Percentiles rank a stretch among this genome's conserved stretches.
phyloP scores from a whole-genome alignment of 306 rosid genomes.

The Heteromeles arbutifolia region DNA sequence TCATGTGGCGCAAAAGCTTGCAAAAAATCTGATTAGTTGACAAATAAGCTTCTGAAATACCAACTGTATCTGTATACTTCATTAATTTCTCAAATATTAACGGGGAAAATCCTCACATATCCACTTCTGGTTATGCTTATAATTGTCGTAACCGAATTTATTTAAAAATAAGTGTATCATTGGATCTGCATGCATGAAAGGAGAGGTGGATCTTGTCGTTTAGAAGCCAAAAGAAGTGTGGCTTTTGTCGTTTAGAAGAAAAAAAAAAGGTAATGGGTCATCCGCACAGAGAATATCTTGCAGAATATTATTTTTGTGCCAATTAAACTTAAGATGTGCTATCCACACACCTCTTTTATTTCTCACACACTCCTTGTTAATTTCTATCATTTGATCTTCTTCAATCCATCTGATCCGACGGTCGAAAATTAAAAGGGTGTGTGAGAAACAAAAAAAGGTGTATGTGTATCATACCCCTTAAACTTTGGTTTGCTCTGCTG shows the following conservation, averaged over 20 bases:
- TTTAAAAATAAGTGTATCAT: not conserved
- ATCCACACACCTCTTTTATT: no score
- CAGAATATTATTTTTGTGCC: slow-evolving; percentile 12
- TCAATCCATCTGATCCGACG: no score
- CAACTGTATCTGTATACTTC: not conserved
- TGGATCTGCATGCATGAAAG: not conserved
- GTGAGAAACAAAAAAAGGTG: rapidly evolving
- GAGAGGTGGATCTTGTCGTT: slow-evolving; percentile 3
- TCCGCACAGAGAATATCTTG: not conserved
- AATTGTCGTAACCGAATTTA: not conserved
- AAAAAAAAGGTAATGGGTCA: not conserved
- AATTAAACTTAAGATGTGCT: not conserved
- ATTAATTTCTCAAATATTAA: not conserved
- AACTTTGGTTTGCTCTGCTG: not conserved
- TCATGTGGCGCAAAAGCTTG: not conserved
- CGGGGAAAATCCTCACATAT: not conserved
- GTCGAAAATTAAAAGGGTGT: no score
- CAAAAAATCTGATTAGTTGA: not conserved
- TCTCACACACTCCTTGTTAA: no score
- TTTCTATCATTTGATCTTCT: no score
- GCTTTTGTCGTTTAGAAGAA: not conserved
- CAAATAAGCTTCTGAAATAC: not conserved
- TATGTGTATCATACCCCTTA: no score
- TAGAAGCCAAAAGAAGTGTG: not conserved
- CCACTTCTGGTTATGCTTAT: not conserved